phyloP scores from a whole-genome alignment of 495 filamentous ascomycete species.

The Clohesyomyces aquaticus region DNA sequence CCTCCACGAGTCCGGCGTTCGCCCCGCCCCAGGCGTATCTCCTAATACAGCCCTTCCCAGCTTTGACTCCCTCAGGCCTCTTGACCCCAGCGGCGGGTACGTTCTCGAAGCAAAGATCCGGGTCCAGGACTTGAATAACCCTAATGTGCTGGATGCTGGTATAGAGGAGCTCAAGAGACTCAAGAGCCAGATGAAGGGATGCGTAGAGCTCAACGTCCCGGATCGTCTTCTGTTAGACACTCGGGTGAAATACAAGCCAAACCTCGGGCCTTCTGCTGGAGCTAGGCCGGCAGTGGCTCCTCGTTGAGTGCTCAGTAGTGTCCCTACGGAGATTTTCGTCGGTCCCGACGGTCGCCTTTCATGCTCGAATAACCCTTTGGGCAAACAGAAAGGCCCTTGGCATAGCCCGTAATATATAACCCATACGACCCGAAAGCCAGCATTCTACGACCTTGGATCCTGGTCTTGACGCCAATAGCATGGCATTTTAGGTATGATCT shows the following conservation, averaged over 20 bases:
- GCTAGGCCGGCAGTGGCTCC: not conserved
- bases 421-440: no score
- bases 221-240: conserved; percentile 70
- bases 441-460: no score
- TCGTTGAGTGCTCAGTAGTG: no score
- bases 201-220: conserved; percentile 64
- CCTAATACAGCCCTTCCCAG: conserved; percentile 52
- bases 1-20: conserved; percentile 28
- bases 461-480: no score
- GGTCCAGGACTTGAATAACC: conserved; percentile 47
- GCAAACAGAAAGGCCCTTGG: no score
- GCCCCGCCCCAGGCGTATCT: conserved; percentile 20
- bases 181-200: conserved; percentile 65
- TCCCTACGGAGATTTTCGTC: no score
- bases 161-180: conserved; percentile 63
- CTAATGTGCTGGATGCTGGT: conserved; percentile 55
- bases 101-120: conserved; percentile 50
- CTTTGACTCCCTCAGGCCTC: conserved; percentile 39
- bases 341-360: no score
- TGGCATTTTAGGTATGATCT: no score
- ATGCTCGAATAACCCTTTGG: no score
- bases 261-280: not conserved
- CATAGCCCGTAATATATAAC: no score
- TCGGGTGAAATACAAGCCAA: conserved; percentile 51
- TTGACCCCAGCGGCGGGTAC: conserved; percentile 47